A percentile compares a stretch with the other conserved stretches of the same genome.
These are phyloP conservation scores for Suillus variegatus DNA, from an alignment of 768 basidiomycete species.

Conservation along the genomic window DNA sequence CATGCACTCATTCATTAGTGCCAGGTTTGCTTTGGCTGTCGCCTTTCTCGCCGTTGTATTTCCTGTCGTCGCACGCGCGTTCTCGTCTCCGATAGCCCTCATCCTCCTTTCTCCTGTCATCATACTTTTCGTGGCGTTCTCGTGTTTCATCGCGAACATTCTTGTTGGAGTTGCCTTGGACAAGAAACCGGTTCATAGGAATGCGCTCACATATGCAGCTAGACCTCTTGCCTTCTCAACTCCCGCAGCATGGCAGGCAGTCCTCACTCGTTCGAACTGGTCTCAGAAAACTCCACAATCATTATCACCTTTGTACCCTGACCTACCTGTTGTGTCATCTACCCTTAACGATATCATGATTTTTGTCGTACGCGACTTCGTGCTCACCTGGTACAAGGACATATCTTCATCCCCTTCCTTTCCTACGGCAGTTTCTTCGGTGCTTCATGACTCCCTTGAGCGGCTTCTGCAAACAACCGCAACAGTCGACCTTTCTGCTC, in stretches of 20 bases:
- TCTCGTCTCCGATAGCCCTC: conserved; percentile 67
- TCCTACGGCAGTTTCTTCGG: conserved; percentile 77
- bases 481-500: conserved; percentile 67
- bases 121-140: conserved; percentile 46
- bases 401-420: conserved; percentile 89
- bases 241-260: conserved; percentile 93
- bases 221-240: conserved; percentile 85
- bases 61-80: conserved; percentile 53
- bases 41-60: conserved; percentile 57
- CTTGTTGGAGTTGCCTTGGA: conserved; percentile 64
- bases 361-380: conserved; percentile 85
- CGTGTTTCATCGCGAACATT: conserved; percentile 55
- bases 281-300: conserved; percentile 69
- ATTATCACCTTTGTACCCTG: conserved; percentile 66
- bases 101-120: conserved; percentile 65
- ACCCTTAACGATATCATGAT: conserved; percentile 77
- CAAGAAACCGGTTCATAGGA: conserved; percentile 31
- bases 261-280: conserved; percentile 89
- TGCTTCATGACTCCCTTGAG: conserved; percentile 67
- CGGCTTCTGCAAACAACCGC: conserved; percentile 57
- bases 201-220: conserved; percentile 55
- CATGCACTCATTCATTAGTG: conserved; percentile 45
- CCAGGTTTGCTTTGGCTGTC: conserved; percentile 55
- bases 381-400: conserved; percentile 85
- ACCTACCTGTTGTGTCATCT: conserved; percentile 65